Percentiles rank a stretch among this genome's conserved stretches.
These are phyloP conservation scores for Paramecium octaurelia DNA, from an alignment of 73 alveolate species.

Conservation along the genomic window DNA sequence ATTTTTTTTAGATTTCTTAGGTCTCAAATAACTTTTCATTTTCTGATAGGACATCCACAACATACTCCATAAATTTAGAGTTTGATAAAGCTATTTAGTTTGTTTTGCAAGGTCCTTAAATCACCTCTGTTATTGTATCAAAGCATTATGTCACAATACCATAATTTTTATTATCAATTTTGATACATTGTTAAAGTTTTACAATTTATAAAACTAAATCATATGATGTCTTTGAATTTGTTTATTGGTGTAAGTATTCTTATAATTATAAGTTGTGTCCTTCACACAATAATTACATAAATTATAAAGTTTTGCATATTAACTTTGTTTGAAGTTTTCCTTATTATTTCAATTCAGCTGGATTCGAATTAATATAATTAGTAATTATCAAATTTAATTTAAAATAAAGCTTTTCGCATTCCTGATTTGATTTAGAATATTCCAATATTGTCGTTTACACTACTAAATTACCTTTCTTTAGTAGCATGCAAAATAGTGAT, in stretches of 20 bases:
- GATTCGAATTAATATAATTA: neutral
- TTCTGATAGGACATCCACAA: slow-evolving; percentile 31
- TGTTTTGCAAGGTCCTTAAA: slow-evolving; percentile 67
- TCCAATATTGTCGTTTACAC: slow-evolving; percentile 40
- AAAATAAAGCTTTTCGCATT: slow-evolving; percentile 24
- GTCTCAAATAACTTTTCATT: slow-evolving; percentile 40
- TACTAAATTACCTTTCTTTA: slow-evolving; percentile 21
- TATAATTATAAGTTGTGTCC: slow-evolving; percentile 58
- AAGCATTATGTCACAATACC: slow-evolving; percentile 61
- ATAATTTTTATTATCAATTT: slow-evolving; percentile 22
- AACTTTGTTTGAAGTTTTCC: neutral
- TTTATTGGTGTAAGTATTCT: slow-evolving; percentile 57
- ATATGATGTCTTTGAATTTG: slow-evolving; percentile 45
- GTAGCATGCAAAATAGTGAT: neutral
- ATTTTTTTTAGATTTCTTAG: neutral
- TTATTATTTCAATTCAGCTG: neutral
- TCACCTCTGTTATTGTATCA: slow-evolving; percentile 65
- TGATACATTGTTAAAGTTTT: neutral
- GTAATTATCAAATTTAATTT: neutral
- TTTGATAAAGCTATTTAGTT: slow-evolving; percentile 48
- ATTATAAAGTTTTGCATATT: slow-evolving; percentile 27
- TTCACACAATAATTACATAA: slow-evolving; percentile 64
- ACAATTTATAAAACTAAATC: slow-evolving; percentile 48
- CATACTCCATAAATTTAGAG: slow-evolving; percentile 56
- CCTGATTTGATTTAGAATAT: neutral